Conservation (phyloP, 2,329 filamentous ascomycete genomes). For the Calonectria crousiana region DNA sequence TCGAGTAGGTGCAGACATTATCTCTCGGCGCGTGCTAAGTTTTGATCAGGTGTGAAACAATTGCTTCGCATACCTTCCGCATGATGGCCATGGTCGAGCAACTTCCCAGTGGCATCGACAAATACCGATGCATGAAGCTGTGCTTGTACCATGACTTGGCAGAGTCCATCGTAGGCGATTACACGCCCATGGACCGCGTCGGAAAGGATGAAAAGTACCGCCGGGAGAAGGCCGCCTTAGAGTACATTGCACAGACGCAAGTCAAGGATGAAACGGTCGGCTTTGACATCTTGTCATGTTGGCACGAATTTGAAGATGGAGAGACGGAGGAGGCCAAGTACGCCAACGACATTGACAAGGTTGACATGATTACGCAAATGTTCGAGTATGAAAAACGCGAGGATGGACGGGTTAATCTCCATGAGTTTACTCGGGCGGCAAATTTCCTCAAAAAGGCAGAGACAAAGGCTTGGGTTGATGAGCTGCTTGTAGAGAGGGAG, state of each 20-base stretch:
- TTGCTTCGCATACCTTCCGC: constrained; percentile 99
- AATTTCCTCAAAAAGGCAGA: constrained; percentile 79
- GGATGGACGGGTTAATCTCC: constrained; percentile 76
- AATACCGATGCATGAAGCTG: constrained; percentile 91
- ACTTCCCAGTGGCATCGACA: constrained; percentile 79
- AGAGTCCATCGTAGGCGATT: constrained; percentile 94
- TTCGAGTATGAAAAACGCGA: constrained; percentile 89
- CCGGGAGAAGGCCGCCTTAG: constrained; percentile 89
- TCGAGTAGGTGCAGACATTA: constrained; percentile 31
- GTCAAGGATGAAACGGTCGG: constrained; percentile 71
- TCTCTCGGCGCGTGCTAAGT: not conserved
- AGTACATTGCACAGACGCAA: constrained; percentile 84
- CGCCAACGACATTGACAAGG: constrained; percentile 97
- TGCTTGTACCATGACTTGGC: constrained; percentile 98
- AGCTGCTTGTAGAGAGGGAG: constrained; percentile 81
- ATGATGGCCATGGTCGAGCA: constrained; percentile 98
- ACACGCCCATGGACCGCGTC: constrained; percentile 92
- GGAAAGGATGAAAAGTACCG: constrained; percentile 88
- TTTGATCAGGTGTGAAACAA: constrained; percentile 78
- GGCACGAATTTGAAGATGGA: constrained; percentile 95
- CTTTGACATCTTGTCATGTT: constrained; percentile 52
- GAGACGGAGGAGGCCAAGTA: constrained; percentile 86
- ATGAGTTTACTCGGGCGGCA: constrained; percentile 87
- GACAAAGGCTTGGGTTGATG: constrained; percentile 81
- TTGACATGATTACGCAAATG: constrained; percentile 95